Evolutionary conservation across 352 stramenopile genomes (phyloP).

Genomic region (Phytophthora fragariaefolia): DNA sequence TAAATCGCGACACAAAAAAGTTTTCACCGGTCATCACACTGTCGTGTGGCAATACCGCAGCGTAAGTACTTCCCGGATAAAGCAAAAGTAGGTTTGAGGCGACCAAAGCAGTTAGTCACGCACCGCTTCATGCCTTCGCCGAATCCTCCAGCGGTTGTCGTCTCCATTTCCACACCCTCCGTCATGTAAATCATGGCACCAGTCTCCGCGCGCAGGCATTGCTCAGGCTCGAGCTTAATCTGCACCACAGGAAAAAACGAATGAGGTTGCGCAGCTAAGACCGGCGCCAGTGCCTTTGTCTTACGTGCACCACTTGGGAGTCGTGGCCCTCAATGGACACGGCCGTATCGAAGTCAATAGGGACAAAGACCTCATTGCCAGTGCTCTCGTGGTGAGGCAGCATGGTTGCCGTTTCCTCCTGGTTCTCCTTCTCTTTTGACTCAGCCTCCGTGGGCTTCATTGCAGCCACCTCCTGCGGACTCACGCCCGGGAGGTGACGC

Average conservation of each 20-base stretch:
- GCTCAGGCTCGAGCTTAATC: conserved; percentile 89
- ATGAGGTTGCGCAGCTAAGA: conserved; percentile 1
- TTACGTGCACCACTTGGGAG: conserved; percentile 85
- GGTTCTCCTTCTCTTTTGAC: conserved; percentile 17
- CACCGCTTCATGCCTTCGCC: conserved; percentile 88
- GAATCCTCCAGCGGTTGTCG: conserved; percentile 90
- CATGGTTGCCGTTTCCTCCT: conserved; percentile 11
- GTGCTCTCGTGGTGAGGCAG: conserved; percentile 44
- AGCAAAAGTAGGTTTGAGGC: not conserved
- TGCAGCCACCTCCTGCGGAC: conserved; percentile 8
- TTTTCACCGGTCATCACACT: conserved; percentile 85
- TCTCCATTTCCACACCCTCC: conserved; percentile 92
- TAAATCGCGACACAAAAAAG: conserved; percentile 83
- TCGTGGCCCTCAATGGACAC: conserved; percentile 85
- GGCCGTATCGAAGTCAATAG: conserved; percentile 84
- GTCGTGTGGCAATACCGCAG: not conserved
- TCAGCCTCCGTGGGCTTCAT: conserved; percentile 10
- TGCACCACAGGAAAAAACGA: conserved; percentile 27
- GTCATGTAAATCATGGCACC: conserved; percentile 97
- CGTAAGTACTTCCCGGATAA: not conserved
- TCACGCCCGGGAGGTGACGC: conserved; percentile 50
- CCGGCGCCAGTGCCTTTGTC: conserved; percentile 12
- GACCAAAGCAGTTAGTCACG: conserved; percentile 67
- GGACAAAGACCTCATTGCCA: conserved; percentile 65
- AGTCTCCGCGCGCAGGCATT: conserved; percentile 93